Evolutionary conservation across 176 grass and related monocot genomes (phyloP).

Genomic region (Oryza glumipatula): DNA sequence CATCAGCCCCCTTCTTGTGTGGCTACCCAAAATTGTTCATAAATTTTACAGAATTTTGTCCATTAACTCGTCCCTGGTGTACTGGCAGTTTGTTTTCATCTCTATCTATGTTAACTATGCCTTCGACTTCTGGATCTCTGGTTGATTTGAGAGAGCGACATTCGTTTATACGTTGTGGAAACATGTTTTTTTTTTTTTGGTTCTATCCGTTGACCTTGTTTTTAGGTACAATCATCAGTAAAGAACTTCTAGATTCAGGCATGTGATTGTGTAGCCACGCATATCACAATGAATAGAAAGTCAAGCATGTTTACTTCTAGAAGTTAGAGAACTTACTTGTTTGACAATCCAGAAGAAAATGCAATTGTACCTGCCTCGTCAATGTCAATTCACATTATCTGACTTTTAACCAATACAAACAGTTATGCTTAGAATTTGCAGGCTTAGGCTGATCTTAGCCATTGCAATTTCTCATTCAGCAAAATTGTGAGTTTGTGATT

Average conservation of each 20-base stretch:
- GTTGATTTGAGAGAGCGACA: background rate
- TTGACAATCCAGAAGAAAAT: constrained; percentile 37
- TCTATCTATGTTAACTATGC: background rate
- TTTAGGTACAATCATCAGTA: background rate
- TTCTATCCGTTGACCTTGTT: background rate
- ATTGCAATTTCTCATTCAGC: background rate
- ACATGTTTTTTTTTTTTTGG: background rate
- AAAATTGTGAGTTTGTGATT: background rate
- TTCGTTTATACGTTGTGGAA: background rate
- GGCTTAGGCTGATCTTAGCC: background rate
- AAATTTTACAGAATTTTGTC: background rate
- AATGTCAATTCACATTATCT: background rate
- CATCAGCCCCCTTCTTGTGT: constrained; percentile 43
- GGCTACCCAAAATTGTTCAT: constrained; percentile 43
- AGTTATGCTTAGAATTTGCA: background rate
- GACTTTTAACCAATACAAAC: background rate
- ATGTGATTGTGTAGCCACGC: background rate
- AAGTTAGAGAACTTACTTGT: constrained; percentile 18
- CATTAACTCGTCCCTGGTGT: background rate
- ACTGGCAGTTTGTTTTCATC: background rate
- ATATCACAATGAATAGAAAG: constrained; percentile 17
- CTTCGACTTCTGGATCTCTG: background rate
- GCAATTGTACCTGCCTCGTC: background rate
- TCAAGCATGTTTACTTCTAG: constrained; percentile 39
- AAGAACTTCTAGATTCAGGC: constrained; percentile 19